Evolutionary conservation across 2,329 filamentous ascomycete species (phyloP).

Genomic region (Trichothecium sympodiale): DNA sequence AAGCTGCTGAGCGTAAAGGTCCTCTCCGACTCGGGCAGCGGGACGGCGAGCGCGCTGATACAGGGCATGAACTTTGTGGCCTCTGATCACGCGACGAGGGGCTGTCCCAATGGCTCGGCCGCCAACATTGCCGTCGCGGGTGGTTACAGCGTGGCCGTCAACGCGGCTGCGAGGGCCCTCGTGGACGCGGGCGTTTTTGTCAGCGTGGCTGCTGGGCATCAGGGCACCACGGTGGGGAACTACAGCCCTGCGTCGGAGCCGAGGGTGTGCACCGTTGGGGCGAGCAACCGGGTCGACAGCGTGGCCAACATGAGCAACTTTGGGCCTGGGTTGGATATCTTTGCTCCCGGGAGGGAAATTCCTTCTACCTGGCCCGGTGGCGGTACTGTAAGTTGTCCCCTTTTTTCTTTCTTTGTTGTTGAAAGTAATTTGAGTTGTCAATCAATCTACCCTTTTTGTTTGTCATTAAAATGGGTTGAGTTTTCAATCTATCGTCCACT

Average conservation of each 20-base stretch:
- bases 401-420: background rate
- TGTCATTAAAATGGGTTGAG: too few species aligned
- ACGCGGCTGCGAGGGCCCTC: constrained; percentile 23
- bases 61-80: constrained; percentile 19
- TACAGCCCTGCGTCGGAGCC: constrained; percentile 10
- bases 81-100: constrained; percentile 14
- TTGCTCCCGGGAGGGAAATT: constrained; percentile 33
- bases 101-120: constrained; percentile 20
- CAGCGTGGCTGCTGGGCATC: constrained; percentile 10
- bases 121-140: constrained; percentile 29
- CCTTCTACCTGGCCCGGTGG: constrained; percentile 31
- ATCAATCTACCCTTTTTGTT: too few species aligned
- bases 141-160: constrained; percentile 6
- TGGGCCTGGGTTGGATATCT: constrained; percentile 33
- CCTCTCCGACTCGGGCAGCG: constrained; percentile 11
- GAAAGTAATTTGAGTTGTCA: background rate
- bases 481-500: too few species aligned
- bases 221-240: constrained; percentile 4
- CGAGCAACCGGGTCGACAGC: constrained; percentile 16
- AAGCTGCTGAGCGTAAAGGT: constrained; percentile 29
- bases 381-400: constrained; percentile 16
- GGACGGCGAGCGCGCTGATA: constrained; percentile 11
- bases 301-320: constrained; percentile 37
- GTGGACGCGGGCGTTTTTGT: constrained; percentile 8
- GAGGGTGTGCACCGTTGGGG: constrained; percentile 11